Percentiles rank a stretch among this genome's conserved stretches.
These are phyloP conservation scores for Globisporangium okanoganense DNA, from an alignment of 352 stramenopile genomes.

Conservation along the genomic window DNA sequence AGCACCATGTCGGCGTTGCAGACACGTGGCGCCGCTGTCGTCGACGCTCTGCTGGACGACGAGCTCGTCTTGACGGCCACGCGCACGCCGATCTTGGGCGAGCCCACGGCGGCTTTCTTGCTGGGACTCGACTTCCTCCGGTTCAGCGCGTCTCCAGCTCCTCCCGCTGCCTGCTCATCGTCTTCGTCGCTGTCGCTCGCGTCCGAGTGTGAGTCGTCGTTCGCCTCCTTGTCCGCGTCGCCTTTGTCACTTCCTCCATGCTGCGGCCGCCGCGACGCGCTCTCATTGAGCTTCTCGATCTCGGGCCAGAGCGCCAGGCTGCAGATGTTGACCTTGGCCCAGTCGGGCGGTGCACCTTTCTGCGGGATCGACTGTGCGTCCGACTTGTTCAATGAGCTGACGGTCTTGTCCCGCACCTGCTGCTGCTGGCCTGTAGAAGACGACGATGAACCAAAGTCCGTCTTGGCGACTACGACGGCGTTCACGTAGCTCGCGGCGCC, in stretches of 20 bases:
- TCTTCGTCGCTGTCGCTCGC: constrained; percentile 36
- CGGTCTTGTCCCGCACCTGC: constrained; percentile 13
- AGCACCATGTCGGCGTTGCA: constrained; percentile 61
- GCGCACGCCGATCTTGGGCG: constrained; percentile 13
- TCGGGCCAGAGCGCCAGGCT: constrained; percentile 47
- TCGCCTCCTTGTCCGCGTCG: constrained; percentile 17
- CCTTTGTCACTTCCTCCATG: constrained; percentile 1
- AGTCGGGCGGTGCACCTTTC: constrained; percentile 47
- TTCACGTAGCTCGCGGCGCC: constrained; percentile 27
- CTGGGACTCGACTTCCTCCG: constrained; percentile 2
- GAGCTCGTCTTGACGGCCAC: constrained; percentile 10
- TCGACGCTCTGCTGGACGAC: constrained; percentile 6
- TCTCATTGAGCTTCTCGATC: constrained; percentile 24
- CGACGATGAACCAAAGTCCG: not conserved
- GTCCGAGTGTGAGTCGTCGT: constrained; percentile 38
- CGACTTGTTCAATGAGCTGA: constrained; percentile 18
- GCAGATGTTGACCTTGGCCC: constrained; percentile 48
- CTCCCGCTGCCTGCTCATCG: not conserved
- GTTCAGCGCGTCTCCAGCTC: not conserved
- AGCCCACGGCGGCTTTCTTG: constrained; percentile 9
- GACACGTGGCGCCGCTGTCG: constrained; percentile 25
- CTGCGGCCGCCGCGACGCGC: not conserved
- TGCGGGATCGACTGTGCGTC: constrained; percentile 36
- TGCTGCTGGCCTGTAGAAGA: no score
- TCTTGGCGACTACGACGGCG: constrained; percentile 4